phyloP scores from a whole-genome alignment of 129 eudicot genomes.

The Solidago caesia region DNA sequence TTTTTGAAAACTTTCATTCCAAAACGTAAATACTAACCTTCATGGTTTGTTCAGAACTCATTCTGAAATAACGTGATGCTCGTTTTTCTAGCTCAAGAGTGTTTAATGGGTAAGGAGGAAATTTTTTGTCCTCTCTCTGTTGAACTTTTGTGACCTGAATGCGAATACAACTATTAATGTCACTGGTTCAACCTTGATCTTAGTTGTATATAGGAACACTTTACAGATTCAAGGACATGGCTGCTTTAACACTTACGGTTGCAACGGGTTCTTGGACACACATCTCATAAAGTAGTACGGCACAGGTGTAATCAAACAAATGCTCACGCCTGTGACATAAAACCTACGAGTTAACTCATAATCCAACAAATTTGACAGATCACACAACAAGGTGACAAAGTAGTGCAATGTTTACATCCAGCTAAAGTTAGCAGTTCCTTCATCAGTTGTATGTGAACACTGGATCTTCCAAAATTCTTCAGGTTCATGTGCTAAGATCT shows the following conservation, averaged over 20 bases:
- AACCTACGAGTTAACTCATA: conserved; percentile 16
- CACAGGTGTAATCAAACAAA: conserved; percentile 44
- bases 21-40: conserved; percentile 44
- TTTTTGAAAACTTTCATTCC: neutral
- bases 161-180: conserved; percentile 2
- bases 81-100: conserved; percentile 98
- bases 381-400: conserved; percentile 5
- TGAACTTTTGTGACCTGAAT: conserved; percentile 80
- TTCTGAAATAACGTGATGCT: conserved; percentile 89
- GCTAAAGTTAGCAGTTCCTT: conserved; percentile 69
- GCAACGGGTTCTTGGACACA: conserved; percentile 85
- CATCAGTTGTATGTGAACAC: conserved; percentile 79
- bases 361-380: conserved; percentile 13
- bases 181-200: neutral
- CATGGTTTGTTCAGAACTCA: conserved; percentile 92
- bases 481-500: conserved; percentile 91
- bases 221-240: neutral
- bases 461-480: conserved; percentile 96
- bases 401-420: conserved; percentile 62
- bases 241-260: conserved; percentile 60
- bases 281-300: no score
- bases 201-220: neutral
- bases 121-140: conserved; percentile 65
- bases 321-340: conserved; percentile 78
- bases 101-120: conserved; percentile 89